These are phyloP conservation scores for Tetracentron sinense DNA, from an alignment of 164 flowering plant genomes.

Conservation along the genomic window DNA sequence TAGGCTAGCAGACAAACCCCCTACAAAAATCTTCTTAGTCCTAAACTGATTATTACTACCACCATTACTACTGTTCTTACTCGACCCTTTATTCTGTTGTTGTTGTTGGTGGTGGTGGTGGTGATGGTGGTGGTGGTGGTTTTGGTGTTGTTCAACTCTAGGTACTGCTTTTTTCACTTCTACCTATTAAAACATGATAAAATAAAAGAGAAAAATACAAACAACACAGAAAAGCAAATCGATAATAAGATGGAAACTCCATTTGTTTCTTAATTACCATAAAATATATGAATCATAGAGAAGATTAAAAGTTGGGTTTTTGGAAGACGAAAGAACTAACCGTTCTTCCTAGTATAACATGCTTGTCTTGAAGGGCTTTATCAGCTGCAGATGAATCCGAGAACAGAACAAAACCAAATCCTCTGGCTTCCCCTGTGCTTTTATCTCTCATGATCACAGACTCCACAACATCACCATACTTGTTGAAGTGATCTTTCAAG, in stretches of 20 bases:
- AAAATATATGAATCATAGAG: too few species aligned
- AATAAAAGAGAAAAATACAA: too few species aligned
- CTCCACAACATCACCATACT: conserved; percentile 48
- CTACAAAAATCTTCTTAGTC: conserved; percentile 76
- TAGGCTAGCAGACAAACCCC: conserved; percentile 61
- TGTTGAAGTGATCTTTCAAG: conserved; percentile 47
- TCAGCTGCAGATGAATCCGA: conserved; percentile 47
- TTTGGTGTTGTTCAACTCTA: conserved; percentile 45
- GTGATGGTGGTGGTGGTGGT: conserved; percentile 15
- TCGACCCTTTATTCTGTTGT: conserved; percentile 22
- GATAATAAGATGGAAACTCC: too few species aligned
- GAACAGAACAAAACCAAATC: conserved; percentile 68
- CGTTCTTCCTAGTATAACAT: conserved; percentile 52
- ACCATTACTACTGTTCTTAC: conserved; percentile 20
- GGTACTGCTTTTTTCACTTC: conserved; percentile 72
- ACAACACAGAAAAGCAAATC: conserved; percentile 2
- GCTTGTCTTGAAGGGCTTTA: conserved; percentile 51
- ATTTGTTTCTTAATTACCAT: too few species aligned
- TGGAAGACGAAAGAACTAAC: conserved; percentile 25
- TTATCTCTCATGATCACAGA: conserved; percentile 42
- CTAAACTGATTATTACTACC: conserved; percentile 30
- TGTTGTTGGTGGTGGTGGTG: too few species aligned
- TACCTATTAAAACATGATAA: conserved; percentile 36
- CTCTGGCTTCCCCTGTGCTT: conserved; percentile 38
- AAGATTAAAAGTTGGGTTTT: conserved; percentile 2